Evolutionary conservation across 2,329 filamentous ascomycete species (phyloP).

Genomic region (Microsporum audouinii): DNA sequence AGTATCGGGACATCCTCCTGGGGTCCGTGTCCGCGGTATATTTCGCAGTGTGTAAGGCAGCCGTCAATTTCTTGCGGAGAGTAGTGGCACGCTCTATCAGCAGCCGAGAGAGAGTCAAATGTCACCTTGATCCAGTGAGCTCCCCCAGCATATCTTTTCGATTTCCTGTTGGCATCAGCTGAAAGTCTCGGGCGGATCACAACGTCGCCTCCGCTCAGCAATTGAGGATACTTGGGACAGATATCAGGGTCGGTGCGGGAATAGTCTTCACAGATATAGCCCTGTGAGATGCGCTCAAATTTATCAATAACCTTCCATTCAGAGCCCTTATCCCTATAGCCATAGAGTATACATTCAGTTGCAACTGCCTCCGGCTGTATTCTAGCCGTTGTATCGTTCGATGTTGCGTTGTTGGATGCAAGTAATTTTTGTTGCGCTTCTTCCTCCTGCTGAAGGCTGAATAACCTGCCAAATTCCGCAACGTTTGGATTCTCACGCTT

Average conservation of each 20-base stretch:
- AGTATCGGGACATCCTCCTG: slow-evolving; percentile 52
- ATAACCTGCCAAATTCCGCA: slow-evolving; percentile 36
- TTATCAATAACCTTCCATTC: slow-evolving; percentile 79
- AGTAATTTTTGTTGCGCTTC: slow-evolving; percentile 27
- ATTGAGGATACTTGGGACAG: slow-evolving; percentile 57
- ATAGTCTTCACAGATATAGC: slow-evolving; percentile 86
- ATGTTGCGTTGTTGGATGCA: slow-evolving; percentile 24
- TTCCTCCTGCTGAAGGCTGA: slow-evolving; percentile 35
- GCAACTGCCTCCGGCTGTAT: slow-evolving; percentile 42
- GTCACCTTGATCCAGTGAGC: slow-evolving; percentile 87
- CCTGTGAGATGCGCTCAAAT: slow-evolving; percentile 71
- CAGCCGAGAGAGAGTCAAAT: slow-evolving; percentile 62
- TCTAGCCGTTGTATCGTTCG: slow-evolving; percentile 30
- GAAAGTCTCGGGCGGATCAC: slow-evolving; percentile 58
- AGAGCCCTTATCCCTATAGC: slow-evolving; percentile 57
- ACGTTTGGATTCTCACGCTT: slow-evolving; percentile 46
- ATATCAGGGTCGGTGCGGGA: slow-evolving; percentile 67
- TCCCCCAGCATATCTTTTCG: slow-evolving; percentile 71
- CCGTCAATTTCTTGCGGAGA: slow-evolving; percentile 63
- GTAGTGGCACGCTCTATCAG: slow-evolving; percentile 55
- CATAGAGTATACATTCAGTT: slow-evolving; percentile 74
- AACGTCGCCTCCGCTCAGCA: slow-evolving; percentile 61
- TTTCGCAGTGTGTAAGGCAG: slow-evolving; percentile 58
- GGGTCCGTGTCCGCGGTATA: slow-evolving; percentile 55
- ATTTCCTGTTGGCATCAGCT: slow-evolving; percentile 61